Percentiles rank a stretch among this genome's conserved stretches.
These are phyloP conservation scores for Hansenula lynferdii DNA, from an alignment of 1,139 yeast species.

Conservation along the genomic window DNA sequence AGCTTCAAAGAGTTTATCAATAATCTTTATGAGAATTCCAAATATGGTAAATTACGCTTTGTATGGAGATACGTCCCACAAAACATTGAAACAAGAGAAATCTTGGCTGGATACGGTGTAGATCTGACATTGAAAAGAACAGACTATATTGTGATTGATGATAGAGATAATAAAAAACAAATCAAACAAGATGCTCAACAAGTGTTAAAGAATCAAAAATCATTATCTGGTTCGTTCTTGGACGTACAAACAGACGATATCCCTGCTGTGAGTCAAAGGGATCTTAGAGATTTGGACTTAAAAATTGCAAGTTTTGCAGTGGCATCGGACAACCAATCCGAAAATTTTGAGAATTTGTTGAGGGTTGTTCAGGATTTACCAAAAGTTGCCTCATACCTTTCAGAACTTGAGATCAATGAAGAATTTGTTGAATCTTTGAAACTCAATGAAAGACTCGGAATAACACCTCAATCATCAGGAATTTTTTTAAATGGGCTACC, in stretches of 20 bases:
- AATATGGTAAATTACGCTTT: slow-evolving; percentile 62
- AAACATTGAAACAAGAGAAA: slow-evolving; percentile 24
- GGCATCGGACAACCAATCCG: slow-evolving; percentile 23
- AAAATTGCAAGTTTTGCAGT: slow-evolving; percentile 41
- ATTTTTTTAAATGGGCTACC: slow-evolving; percentile 62
- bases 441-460: slow-evolving; percentile 24
- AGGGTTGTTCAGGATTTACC: slow-evolving; percentile 47
- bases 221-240: slow-evolving; percentile 13
- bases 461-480: slow-evolving; percentile 31
- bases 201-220: slow-evolving; percentile 9
- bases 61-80: slow-evolving; percentile 61
- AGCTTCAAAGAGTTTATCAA: slow-evolving; percentile 53
- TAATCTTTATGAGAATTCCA: slow-evolving; percentile 56
- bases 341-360: slow-evolving; percentile 33
- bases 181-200: slow-evolving; percentile 6
- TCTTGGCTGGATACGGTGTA: slow-evolving; percentile 62
- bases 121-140: slow-evolving; percentile 57
- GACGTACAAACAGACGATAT: slow-evolving; percentile 22
- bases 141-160: slow-evolving; percentile 61
- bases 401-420: slow-evolving; percentile 10
- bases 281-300: slow-evolving; percentile 36
- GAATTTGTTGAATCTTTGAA: slow-evolving; percentile 20
- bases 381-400: slow-evolving; percentile 30
- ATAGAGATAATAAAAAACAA: slow-evolving; percentile 35
- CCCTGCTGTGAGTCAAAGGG: slow-evolving; percentile 25